Percentiles rank a stretch among this genome's conserved stretches.
phyloP scores from a whole-genome alignment of 192 early-diverging fungal genomes.

The Backusella mclennaniae region DNA sequence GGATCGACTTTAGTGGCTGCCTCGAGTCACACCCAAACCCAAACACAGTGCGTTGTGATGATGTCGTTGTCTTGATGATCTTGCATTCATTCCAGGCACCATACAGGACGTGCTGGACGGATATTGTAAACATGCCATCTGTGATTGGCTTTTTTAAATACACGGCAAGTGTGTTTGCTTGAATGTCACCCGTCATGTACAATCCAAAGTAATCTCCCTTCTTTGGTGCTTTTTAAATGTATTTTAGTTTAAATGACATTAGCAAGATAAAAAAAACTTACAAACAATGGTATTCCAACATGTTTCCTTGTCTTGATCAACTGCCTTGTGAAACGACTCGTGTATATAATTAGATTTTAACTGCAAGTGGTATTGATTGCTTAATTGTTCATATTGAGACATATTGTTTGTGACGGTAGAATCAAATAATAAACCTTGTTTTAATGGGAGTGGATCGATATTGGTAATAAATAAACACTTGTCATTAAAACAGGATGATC shows the following conservation, averaged over 20 bases:
- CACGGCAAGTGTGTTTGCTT: not conserved
- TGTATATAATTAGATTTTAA: conserved; percentile 27
- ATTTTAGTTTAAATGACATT: too few species aligned
- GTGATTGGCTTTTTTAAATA: not conserved
- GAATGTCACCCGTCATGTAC: conserved; percentile 33
- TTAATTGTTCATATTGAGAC: not conserved
- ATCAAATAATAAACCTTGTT: conserved; percentile 33
- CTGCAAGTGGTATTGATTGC: not conserved
- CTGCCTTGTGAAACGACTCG: conserved; percentile 52
- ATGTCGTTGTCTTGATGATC: not conserved
- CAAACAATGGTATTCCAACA: conserved; percentile 51
- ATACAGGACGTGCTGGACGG: conserved; percentile 13
- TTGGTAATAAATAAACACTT: conserved; percentile 55
- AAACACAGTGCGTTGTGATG: not conserved
- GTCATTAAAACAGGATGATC: conserved; percentile 54
- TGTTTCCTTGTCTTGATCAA: conserved; percentile 45
- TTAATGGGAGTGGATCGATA: conserved; percentile 48
- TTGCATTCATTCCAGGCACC: conserved; percentile 7
- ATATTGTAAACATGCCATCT: not conserved
- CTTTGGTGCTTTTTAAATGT: conserved; percentile 24
- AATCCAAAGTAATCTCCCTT: conserved; percentile 51
- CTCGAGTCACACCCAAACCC: not conserved
- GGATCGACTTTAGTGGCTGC: not conserved
- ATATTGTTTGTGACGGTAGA: conserved; percentile 32
- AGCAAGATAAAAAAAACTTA: not conserved